Base-by-base conservation (phyloP, 2,329 filamentous ascomycete genomes). In the Scedosporium apiospermum region DNA sequence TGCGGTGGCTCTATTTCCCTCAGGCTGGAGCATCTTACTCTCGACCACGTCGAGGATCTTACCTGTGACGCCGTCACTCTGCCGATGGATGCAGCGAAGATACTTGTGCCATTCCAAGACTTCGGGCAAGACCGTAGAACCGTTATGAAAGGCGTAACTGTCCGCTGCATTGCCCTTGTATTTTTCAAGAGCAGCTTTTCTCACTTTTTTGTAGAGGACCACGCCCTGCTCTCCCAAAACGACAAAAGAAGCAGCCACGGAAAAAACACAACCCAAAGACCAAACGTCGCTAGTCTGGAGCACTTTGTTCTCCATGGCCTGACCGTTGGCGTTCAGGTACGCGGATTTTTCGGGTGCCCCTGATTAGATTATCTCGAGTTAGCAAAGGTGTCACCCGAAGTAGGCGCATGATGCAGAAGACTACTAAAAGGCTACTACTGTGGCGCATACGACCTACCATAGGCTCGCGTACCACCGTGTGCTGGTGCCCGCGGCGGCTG, bases 211-310 rank as follows among this genome's bases (percentile, higher is more conserved):
- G 5, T 57, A 57, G 10, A 30, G 27, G 10, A 57, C 7, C 3
- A 57, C 53, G 1, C 53, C 53, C 26, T 65, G 12, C 69, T 63
- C 18, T 0, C 75, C 75, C 1, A 75, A 62, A 0, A 74, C 69
- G 6, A 73, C 66, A 69, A 74, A 77, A 0, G 74, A 75, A 1
- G 75, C 75, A 4, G 72, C 71, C 1, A 73, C 65, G 0, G 75
- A 77, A 23, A 77, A 65, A 0, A 77, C 73, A 51, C 75, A 77
- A 0, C 72, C 73, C 6, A 75, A 64, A 2, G 75, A 77, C 76
- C 76, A 78, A 0, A 69, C 72, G 57, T 78, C 76, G 7, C 73
- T 75, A 1, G 65, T 66, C 62, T 73, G 73, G n/a, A 65, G 63
- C 1, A 73, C 67, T 1, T 53, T 23, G 53, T 38, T 38, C 34